Evolutionary conservation across 2,329 filamentous ascomycete genomes (phyloP).

Genomic region (Phialophora expanda): DNA sequence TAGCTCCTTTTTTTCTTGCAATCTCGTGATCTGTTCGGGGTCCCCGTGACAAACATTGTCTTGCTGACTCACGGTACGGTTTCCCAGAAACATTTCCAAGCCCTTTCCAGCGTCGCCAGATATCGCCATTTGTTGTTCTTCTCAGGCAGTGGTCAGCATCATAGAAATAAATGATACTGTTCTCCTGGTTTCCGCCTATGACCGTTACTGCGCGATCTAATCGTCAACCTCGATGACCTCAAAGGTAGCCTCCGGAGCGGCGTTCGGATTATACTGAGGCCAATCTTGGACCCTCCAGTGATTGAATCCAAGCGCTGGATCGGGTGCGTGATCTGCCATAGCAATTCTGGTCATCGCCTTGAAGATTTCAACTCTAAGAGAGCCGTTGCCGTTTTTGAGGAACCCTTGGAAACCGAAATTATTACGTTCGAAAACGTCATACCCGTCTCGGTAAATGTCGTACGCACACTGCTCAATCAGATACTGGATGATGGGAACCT

Average conservation of each 20-base stretch:
- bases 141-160: background rate
- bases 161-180: background rate
- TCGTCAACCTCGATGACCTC: conserved; percentile 5
- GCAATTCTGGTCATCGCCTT: conserved; percentile 28
- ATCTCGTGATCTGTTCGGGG: background rate
- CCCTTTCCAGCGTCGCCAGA: background rate
- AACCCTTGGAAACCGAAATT: conserved; percentile 30
- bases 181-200: background rate
- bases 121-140: background rate
- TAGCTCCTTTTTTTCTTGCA: background rate
- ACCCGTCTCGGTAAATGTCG: conserved; percentile 35
- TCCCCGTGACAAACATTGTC: conserved; percentile 11
- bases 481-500: conserved; percentile 30
- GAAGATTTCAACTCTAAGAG: conserved; percentile 26
- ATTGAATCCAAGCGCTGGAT: conserved; percentile 31
- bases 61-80: conserved; percentile 16
- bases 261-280: background rate
- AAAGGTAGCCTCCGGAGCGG: too few species aligned
- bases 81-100: conserved; percentile 1
- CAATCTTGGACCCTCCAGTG: conserved; percentile 26
- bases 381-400: conserved; percentile 19
- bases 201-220: background rate
- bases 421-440: conserved; percentile 17
- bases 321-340: conserved; percentile 9
- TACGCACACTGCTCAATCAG: conserved; percentile 37